Evolutionary conservation across 441 rosid genomes (phyloP).

Genomic region (Populus hybrid): DNA sequence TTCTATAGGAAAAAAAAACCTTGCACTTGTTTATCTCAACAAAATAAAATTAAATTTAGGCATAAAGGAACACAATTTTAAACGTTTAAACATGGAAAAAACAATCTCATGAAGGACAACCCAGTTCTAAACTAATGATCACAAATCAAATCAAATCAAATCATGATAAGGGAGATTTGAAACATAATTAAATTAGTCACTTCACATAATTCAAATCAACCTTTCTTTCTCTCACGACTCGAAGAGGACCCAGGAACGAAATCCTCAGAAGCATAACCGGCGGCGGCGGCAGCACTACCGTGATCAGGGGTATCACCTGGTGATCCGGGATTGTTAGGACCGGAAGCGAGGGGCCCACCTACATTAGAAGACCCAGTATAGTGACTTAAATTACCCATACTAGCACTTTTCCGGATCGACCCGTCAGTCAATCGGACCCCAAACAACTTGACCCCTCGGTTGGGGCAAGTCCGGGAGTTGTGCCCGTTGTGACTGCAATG

Average conservation of each 20-base stretch:
- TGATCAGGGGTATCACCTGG: constrained; percentile 73
- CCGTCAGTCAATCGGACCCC: constrained; percentile 94
- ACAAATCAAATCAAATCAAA: background rate
- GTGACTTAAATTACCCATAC: constrained; percentile 82
- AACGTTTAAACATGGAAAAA: background rate
- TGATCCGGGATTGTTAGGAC: constrained; percentile 52
- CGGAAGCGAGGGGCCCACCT: constrained; percentile 40
- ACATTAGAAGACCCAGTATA: constrained; percentile 55
- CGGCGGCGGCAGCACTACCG: constrained; percentile 29
- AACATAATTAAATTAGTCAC: too few species aligned
- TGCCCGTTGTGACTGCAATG: constrained; percentile 96
- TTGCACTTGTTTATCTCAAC: background rate
- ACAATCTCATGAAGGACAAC: background rate
- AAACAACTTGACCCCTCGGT: constrained; percentile 75
- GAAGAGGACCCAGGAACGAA: constrained; percentile 65
- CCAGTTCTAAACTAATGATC: background rate
- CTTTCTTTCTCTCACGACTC: constrained; percentile 80
- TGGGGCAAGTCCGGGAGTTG: constrained; percentile 84
- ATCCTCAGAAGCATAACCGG: constrained; percentile 82
- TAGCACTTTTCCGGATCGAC: constrained; percentile 90
- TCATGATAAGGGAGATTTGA: background rate
- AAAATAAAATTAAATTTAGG: too few species aligned
- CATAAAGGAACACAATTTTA: background rate
- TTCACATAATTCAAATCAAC: constrained; percentile 25
- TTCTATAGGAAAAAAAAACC: background rate